Evolutionary conservation across 2,329 filamentous ascomycete genomes (phyloP).

Genomic region (Coniochaeta pulveracea): DNA sequence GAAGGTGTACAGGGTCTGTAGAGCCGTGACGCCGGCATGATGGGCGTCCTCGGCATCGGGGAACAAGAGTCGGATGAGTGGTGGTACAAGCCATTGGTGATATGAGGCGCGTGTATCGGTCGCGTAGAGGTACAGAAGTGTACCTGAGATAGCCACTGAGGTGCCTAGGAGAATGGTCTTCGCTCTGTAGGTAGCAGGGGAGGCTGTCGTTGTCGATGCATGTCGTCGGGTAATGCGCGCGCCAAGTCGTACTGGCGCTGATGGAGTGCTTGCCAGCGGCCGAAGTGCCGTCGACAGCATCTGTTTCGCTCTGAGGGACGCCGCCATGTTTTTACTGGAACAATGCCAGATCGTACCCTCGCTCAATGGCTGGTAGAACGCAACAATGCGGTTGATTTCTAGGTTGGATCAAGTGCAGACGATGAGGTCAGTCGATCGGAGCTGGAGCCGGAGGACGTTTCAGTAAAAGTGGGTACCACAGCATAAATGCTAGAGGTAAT

Average conservation of each 20-base stretch:
- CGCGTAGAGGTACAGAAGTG: slow-evolving; percentile 53
- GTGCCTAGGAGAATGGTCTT: slow-evolving; percentile 28
- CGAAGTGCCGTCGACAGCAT: slow-evolving; percentile 13
- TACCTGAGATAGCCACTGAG: slow-evolving; percentile 26
- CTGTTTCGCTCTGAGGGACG: slow-evolving; percentile 15
- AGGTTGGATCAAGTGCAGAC: too few relatives aligned
- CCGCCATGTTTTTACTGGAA: too few relatives aligned
- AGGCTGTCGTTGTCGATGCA: slow-evolving; percentile 12
- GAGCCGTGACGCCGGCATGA: slow-evolving; percentile 57
- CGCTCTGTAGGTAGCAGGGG: slow-evolving; percentile 12
- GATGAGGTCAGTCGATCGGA: too few relatives aligned
- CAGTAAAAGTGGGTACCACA: too few relatives aligned
- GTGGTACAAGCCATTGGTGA: slow-evolving; percentile 58
- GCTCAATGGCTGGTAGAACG: too few relatives aligned
- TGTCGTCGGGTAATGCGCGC: slow-evolving; percentile 9
- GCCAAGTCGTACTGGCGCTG: slow-evolving; percentile 6
- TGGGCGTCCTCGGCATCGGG: slow-evolving; percentile 89
- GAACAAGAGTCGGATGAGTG: slow-evolving; percentile 51
- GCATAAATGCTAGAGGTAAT: too few relatives aligned
- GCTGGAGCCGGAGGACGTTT: too few relatives aligned
- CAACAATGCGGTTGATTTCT: too few relatives aligned
- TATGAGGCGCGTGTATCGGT: slow-evolving; percentile 64
- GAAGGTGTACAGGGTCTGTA: slow-evolving; percentile 64
- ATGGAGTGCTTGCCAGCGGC: slow-evolving; percentile 7
- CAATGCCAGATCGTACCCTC: too few relatives aligned